phyloP scores from a whole-genome alignment of 495 filamentous ascomycete genomes.

The Clohesyomyces aquaticus region DNA sequence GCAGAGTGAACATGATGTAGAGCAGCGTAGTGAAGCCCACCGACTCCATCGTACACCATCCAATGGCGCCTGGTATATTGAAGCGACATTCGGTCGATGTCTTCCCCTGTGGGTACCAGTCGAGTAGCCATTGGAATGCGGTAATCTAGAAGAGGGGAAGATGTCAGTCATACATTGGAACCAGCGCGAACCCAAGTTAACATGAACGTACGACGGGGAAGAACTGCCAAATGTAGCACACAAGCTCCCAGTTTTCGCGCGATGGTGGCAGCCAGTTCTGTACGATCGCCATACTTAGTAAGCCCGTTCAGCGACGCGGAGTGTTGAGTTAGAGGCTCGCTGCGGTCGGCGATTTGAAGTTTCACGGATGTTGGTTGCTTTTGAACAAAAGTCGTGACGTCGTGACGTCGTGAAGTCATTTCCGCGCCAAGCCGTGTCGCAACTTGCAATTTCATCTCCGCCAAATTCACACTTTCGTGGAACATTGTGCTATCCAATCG shows the following conservation, averaged over 20 bases:
- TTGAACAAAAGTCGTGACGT: neutral
- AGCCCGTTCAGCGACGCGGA: neutral
- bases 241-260: constrained; percentile 55
- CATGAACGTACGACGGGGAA: constrained; percentile 51
- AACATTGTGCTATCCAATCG: too few species aligned
- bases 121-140: constrained; percentile 49
- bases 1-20: constrained; percentile 72
- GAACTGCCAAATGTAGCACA: constrained; percentile 51
- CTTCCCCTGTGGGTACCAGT: constrained; percentile 66
- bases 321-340: neutral
- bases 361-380: neutral
- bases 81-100: constrained; percentile 72
- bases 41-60: constrained; percentile 86
- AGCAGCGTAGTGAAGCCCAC: constrained; percentile 75
- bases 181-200: neutral
- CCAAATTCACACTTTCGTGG: too few species aligned
- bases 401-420: neutral
- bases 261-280: constrained; percentile 53
- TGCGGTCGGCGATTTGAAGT: neutral
- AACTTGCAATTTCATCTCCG: neutral
- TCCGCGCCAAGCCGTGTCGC: neutral
- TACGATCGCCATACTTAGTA: constrained; percentile 46
- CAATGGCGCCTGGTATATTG: constrained; percentile 87
- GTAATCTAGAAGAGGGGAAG: constrained; percentile 44
- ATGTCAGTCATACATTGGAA: neutral